phyloP scores from a whole-genome alignment of 2,329 filamentous ascomycete genomes.

The Exophiala alcalophila region DNA sequence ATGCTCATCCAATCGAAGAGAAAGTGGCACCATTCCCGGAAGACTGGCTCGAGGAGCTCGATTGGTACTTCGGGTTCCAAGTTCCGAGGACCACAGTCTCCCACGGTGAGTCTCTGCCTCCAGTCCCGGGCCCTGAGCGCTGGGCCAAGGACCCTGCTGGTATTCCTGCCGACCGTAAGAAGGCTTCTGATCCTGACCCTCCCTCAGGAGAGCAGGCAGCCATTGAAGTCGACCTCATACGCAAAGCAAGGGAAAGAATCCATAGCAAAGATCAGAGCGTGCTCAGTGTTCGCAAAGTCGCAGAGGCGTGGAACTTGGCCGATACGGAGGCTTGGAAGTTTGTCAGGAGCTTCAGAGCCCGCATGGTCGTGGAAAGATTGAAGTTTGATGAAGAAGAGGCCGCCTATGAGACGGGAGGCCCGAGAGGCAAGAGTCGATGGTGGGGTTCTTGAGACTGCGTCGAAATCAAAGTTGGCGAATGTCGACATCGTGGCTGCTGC shows the following conservation, averaged over 20 bases:
- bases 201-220: conserved; percentile 39
- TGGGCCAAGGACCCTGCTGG: conserved; percentile 46
- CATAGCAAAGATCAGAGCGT: conserved; percentile 39
- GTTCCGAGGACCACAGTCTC: conserved; percentile 57
- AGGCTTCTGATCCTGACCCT: conserved; percentile 38
- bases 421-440: conserved; percentile 22
- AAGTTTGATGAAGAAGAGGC: conserved; percentile 60
- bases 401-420: conserved; percentile 15
- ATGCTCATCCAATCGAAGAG: conserved; percentile 27
- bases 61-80: conserved; percentile 86
- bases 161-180: conserved; percentile 37
- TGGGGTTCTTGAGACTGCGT: conserved; percentile 22
- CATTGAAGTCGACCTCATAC: conserved; percentile 48
- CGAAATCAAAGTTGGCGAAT: no score
- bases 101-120: conserved; percentile 57
- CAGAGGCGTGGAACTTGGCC: conserved; percentile 57
- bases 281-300: conserved; percentile 43
- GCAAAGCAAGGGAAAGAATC: conserved; percentile 49
- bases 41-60: conserved; percentile 59
- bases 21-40: conserved; percentile 46
- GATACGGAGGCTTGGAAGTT: conserved; percentile 66
- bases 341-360: conserved; percentile 57
- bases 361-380: conserved; percentile 55
- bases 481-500: not conserved
- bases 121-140: conserved; percentile 58